These are phyloP conservation scores for Ophiostoma angusticollis DNA, from an alignment of 2,329 filamentous ascomycete species.

Conservation along the genomic window DNA sequence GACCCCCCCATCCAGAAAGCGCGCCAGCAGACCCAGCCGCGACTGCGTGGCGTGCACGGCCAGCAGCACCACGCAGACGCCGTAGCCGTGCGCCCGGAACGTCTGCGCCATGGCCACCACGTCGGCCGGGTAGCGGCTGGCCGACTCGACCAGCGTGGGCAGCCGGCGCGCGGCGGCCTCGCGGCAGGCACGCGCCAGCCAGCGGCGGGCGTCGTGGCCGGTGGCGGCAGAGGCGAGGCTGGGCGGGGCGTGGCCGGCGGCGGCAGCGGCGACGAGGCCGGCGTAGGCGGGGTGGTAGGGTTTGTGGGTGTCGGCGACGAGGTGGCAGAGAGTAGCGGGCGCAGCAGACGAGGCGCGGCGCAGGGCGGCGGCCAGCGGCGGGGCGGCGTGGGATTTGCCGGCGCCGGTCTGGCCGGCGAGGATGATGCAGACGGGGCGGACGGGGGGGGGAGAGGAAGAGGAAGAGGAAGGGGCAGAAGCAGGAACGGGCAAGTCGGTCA, in stretches of 20 bases:
- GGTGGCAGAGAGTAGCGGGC: conserved; percentile 21
- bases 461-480: too few relatives aligned
- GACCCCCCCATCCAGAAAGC: conserved; percentile 25
- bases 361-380: conserved; percentile 24
- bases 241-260: conserved; percentile 16
- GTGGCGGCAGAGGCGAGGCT: conserved; percentile 27
- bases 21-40: conserved; percentile 28
- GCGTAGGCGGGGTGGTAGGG: conserved; percentile 31
- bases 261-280: conserved; percentile 16
- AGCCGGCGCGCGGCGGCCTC: conserved; percentile 20
- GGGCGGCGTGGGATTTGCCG: conserved; percentile 33
- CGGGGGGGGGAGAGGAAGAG: too few relatives aligned
- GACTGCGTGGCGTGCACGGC: conserved; percentile 30
- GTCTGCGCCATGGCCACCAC: conserved; percentile 24
- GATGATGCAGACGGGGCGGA: conserved; percentile 27
- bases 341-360: neutral
- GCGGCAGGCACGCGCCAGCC: conserved; percentile 29
- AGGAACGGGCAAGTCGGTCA: too few relatives aligned
- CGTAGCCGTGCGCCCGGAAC: conserved; percentile 24
- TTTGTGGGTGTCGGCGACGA: conserved; percentile 38
- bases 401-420: conserved; percentile 35
- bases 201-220: conserved; percentile 28
- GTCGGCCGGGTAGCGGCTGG: conserved; percentile 31
- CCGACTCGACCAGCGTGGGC: conserved; percentile 31
- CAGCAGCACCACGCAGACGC: conserved; percentile 27